Conservation (phyloP, 108 stramenopile species). For the Skeletonema marinoi region DNA sequence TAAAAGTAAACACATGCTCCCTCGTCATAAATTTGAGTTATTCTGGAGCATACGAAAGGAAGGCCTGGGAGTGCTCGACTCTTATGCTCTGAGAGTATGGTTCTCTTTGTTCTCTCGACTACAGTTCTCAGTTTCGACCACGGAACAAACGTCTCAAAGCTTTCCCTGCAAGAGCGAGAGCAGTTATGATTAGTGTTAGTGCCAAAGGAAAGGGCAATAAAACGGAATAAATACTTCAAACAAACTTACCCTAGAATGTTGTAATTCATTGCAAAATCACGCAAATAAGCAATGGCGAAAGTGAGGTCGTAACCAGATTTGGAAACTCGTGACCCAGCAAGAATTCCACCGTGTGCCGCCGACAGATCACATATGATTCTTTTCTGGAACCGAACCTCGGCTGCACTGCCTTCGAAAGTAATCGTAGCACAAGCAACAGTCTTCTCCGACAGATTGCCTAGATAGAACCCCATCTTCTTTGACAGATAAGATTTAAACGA, state of each 20-base stretch:
- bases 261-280: constrained; percentile 93
- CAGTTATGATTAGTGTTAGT: not conserved
- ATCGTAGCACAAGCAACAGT: constrained; percentile 88
- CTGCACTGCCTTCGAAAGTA: constrained; percentile 77
- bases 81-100: constrained; percentile 70
- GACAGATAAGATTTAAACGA: constrained; percentile 23
- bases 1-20: constrained; percentile 96
- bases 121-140: constrained; percentile 81
- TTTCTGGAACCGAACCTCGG: constrained; percentile 77
- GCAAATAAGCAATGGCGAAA: constrained; percentile 93
- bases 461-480: constrained; percentile 38
- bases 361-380: constrained; percentile 50
- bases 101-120: constrained; percentile 62
- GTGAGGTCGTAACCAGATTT: constrained; percentile 91
- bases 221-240: not conserved
- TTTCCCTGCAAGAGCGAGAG: constrained; percentile 45
- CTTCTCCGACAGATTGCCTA: constrained; percentile 41
- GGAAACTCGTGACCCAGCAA: constrained; percentile 76
- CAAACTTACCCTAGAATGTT: constrained; percentile 62
- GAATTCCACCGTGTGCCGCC: constrained; percentile 64
- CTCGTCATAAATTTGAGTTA: constrained; percentile 96
- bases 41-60: constrained; percentile 85
- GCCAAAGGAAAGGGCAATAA: not conserved
- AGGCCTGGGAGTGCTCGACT: constrained; percentile 70
- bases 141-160: constrained; percentile 93